Conservation (phyloP, 805 yeast genomes). For the Candida insectalens region DNA sequence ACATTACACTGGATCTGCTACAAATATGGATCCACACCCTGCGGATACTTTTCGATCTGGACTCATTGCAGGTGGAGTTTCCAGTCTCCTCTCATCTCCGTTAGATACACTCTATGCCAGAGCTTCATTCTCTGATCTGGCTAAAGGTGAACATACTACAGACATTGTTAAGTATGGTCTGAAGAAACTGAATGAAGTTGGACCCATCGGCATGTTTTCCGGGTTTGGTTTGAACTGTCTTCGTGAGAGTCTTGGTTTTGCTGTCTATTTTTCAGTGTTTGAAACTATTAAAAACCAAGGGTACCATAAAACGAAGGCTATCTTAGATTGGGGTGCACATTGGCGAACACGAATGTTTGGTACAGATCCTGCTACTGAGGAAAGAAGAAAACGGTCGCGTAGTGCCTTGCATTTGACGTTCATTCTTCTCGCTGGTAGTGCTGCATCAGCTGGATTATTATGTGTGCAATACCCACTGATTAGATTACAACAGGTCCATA, state of each 20-base stretch:
- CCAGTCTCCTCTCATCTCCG: constrained; percentile 90
- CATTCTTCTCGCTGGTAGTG: constrained; percentile 75
- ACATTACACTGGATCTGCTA: constrained; percentile 20
- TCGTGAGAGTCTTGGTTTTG: constrained; percentile 80
- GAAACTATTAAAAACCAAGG: constrained; percentile 70
- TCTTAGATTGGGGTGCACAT: constrained; percentile 30
- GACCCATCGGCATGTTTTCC: constrained; percentile 79
- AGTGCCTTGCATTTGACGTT: constrained; percentile 56
- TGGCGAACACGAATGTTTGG: constrained; percentile 24
- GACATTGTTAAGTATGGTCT: constrained; percentile 73
- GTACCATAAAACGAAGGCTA: constrained; percentile 35
- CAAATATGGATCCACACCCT: constrained; percentile 22
- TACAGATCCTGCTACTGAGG: constrained; percentile 9
- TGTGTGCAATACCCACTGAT: constrained; percentile 76
- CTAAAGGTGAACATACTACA: constrained; percentile 49
- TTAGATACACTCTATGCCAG: constrained; percentile 84
- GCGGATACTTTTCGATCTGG: constrained; percentile 73
- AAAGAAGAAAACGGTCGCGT: constrained; percentile 15
- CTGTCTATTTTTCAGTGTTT: constrained; percentile 71
- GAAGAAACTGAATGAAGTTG: constrained; percentile 61
- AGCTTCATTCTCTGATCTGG: constrained; percentile 64
- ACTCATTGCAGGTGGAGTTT: constrained; percentile 74
- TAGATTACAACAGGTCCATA: constrained; percentile 71
- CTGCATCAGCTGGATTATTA: constrained; percentile 72
- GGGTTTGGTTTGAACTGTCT: constrained; percentile 72